These are phyloP conservation scores for Penicillium sp. DNA, from an alignment of 2,329 filamentous ascomycete species.

Conservation along the genomic window DNA sequence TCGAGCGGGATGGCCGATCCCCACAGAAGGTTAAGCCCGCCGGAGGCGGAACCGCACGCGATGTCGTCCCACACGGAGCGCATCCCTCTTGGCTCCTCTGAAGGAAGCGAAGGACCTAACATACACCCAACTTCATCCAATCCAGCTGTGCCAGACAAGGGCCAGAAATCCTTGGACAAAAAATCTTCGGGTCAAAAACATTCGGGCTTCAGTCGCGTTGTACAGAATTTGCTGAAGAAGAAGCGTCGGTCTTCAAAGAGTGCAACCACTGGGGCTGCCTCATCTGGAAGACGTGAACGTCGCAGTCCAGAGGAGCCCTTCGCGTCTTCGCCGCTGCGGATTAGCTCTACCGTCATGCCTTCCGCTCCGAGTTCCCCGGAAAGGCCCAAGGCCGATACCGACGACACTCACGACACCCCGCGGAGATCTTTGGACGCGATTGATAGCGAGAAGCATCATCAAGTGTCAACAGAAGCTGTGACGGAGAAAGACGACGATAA, in stretches of 20 bases:
- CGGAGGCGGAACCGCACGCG: constrained; percentile 27
- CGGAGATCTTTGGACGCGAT: constrained; percentile 34
- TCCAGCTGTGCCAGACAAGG: background rate
- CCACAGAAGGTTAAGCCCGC: constrained; percentile 24
- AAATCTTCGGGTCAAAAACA: background rate
- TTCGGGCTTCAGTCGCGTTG: constrained; percentile 51
- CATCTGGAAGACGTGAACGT: constrained; percentile 21
- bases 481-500: constrained; percentile 7
- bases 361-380: constrained; percentile 31
- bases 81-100: constrained; percentile 61
- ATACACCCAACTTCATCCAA: background rate
- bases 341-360: constrained; percentile 29
- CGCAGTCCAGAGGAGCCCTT: constrained; percentile 25
- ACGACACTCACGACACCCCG: constrained; percentile 33
- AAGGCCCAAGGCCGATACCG: constrained; percentile 30
- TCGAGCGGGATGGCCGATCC: constrained; percentile 12
- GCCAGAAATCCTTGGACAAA: background rate
- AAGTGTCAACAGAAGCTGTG: constrained; percentile 4
- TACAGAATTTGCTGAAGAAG: constrained; percentile 60
- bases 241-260: constrained; percentile 26
- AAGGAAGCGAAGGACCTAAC: constrained; percentile 63
- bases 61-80: constrained; percentile 27
- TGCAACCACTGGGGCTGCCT: constrained; percentile 35
- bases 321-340: constrained; percentile 33
- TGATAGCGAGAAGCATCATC: constrained; percentile 26